Percentiles rank a stretch among this genome's conserved stretches.
Conservation (phyloP, 2,329 filamentous ascomycete genomes). For the Nothophoma quercina region DNA sequence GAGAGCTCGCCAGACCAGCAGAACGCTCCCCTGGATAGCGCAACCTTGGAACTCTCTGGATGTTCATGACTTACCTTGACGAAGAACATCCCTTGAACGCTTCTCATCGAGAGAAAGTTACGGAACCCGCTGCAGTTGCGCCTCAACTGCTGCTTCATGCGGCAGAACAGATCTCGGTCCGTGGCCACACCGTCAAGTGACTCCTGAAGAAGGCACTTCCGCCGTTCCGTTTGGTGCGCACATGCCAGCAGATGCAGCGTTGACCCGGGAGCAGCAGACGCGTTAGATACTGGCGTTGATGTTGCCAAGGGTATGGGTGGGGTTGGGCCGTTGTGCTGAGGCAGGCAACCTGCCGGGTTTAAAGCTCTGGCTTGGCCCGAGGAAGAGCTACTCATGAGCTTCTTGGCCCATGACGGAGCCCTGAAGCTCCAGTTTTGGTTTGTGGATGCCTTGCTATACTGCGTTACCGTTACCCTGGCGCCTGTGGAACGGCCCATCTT, state of each 20-base stretch:
- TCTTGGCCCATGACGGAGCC: neutral
- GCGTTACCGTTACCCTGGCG: neutral
- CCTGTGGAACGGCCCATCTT: neutral
- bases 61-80: neutral
- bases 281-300: neutral
- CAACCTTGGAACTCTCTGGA: neutral
- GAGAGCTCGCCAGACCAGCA: too few relatives aligned
- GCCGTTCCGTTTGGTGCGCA: constrained; percentile 24
- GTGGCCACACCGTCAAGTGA: too few relatives aligned
- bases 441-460: neutral
- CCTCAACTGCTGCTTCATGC: neutral
- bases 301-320: too few relatives aligned
- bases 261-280: neutral
- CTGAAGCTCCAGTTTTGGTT: neutral
- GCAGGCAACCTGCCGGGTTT: neutral
- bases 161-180: neutral
- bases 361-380: too few relatives aligned
- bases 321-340: neutral
- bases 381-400: neutral
- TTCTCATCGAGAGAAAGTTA: neutral
- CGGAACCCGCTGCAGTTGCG: neutral
- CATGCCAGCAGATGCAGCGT: constrained; percentile 29
- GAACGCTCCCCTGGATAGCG: too few relatives aligned
- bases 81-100: neutral
- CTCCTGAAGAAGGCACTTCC: too few relatives aligned